These are phyloP conservation scores for Pleurostoma richardsiae DNA, from an alignment of 2,329 filamentous ascomycete species.

Conservation along the genomic window DNA sequence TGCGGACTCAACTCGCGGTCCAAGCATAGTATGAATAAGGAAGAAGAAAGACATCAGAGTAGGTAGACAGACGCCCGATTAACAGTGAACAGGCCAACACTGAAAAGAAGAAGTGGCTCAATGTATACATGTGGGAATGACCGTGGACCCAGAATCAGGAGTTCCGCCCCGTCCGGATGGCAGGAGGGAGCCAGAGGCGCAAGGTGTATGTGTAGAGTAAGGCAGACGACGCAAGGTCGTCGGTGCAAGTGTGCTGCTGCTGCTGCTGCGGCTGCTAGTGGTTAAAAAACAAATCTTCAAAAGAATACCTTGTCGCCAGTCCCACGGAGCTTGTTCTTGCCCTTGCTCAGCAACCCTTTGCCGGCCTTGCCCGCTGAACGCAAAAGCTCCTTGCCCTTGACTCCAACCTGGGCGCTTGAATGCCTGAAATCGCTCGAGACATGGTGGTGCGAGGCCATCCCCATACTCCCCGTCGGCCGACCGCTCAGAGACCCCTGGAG, in stretches of 20 bases:
- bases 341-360: conserved; percentile 87
- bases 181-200: no score
- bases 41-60: no score
- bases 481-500: conserved; percentile 20
- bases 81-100: no score
- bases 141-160: no score
- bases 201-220: background rate
- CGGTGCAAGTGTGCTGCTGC: conserved; percentile 1
- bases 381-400: conserved; percentile 84
- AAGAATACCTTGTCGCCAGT: conserved; percentile 85
- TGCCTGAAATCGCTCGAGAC: conserved; percentile 42
- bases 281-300: conserved; percentile 34
- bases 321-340: conserved; percentile 74
- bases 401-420: conserved; percentile 62
- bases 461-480: conserved; percentile 20
- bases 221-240: background rate
- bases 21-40: no score
- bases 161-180: no score
- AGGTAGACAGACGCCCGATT: no score
- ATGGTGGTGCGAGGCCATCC: conserved; percentile 29
- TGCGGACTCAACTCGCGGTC: no score
- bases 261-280: conserved; percentile 6
- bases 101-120: no score
- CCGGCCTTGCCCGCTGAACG: conserved; percentile 84
- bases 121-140: no score